These are phyloP conservation scores for Arthrobotrys megalospora DNA, from an alignment of 2,329 filamentous ascomycete species.

Conservation along the genomic window DNA sequence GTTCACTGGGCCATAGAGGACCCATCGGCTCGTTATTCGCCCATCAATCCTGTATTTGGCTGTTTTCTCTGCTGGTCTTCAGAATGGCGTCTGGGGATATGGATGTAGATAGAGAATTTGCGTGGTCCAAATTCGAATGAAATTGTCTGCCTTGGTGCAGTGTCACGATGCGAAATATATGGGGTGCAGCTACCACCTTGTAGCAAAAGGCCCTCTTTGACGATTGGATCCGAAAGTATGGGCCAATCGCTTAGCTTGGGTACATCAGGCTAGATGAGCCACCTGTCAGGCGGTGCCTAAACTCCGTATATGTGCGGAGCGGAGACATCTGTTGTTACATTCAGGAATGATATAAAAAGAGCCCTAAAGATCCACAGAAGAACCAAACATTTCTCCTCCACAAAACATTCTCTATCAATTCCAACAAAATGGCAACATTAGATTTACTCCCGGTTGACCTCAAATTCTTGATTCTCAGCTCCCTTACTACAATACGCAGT, in stretches of 20 bases:
- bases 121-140: not conserved
- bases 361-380: no score
- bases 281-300: no score
- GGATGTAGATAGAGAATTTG: slow-evolving; percentile 20
- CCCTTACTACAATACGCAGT: not conserved
- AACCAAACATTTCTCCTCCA: no score
- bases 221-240: no score
- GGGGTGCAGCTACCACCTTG: no score
- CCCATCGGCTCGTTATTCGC: not conserved
- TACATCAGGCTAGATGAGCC: no score
- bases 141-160: not conserved
- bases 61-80: slow-evolving; percentile 17
- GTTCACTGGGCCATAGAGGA: not conserved
- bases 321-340: no score
- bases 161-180: not conserved
- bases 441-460: not conserved
- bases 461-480: slow-evolving; percentile 6
- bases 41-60: not conserved
- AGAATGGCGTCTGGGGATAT: slow-evolving; percentile 24
- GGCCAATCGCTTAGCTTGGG: no score
- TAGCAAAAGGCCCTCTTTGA: no score
- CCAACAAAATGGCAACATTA: slow-evolving; percentile 18
- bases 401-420: not conserved
- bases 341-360: no score
- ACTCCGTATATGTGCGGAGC: no score